A percentile compares a stretch with the other conserved stretches of the same genome.
These are phyloP conservation scores for Zoysia matrella DNA, from an alignment of 202 grass and related monocot species.

Conservation along the genomic window DNA sequence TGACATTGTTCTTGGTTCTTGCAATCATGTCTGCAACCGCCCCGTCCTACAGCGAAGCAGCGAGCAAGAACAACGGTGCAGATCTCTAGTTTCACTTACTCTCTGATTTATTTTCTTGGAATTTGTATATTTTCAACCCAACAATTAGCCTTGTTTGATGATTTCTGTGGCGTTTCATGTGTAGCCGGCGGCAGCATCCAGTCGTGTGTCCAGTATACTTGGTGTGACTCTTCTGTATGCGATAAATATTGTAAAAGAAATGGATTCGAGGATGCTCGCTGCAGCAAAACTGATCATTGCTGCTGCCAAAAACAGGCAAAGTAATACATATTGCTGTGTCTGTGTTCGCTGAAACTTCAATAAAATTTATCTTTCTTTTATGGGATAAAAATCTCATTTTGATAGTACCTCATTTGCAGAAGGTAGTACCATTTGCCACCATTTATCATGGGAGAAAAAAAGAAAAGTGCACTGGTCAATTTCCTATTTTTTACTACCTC, in stretches of 20 bases:
- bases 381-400: too few species aligned
- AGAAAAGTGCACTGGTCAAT: too few species aligned
- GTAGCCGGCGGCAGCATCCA: not conserved
- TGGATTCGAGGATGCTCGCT: not conserved
- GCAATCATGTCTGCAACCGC: not conserved
- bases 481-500: too few species aligned
- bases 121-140: too few species aligned
- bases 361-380: too few species aligned
- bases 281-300: not conserved
- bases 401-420: too few species aligned
- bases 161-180: too few species aligned
- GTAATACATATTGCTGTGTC: too few species aligned
- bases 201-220: not conserved
- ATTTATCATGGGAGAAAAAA: too few species aligned
- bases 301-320: not conserved
- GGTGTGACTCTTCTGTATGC: not conserved
- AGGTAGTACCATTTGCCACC: too few species aligned
- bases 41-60: not conserved
- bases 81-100: not conserved
- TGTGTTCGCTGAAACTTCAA: too few species aligned
- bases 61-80: not conserved
- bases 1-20: not conserved
- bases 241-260: not conserved
- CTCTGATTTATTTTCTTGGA: not conserved
- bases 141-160: not conserved